A percentile compares a stretch with the other conserved stretches of the same genome.
These are phyloP conservation scores for Coelastrella sp. DNA, from an alignment of 139 green algal genomes.

Conservation along the genomic window DNA sequence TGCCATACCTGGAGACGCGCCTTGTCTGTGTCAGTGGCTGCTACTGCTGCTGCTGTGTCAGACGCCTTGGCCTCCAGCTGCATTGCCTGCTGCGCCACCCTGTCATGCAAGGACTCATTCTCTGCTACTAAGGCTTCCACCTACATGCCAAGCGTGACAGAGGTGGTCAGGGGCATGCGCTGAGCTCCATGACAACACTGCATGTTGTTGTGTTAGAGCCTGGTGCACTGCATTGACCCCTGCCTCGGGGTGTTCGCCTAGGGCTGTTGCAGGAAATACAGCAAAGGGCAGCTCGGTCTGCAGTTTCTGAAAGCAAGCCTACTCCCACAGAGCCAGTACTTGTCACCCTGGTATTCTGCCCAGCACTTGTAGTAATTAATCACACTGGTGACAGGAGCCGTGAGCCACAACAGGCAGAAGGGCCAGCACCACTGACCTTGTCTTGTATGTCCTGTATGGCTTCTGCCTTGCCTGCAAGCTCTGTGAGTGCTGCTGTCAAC, in stretches of 20 bases:
- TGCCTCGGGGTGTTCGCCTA: too few relatives aligned
- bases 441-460: slow-evolving; percentile 23
- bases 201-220: neutral
- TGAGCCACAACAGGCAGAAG: too few relatives aligned
- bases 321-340: too few relatives aligned
- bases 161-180: too few relatives aligned
- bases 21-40: slow-evolving; percentile 11
- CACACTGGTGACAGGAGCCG: too few relatives aligned
- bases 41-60: slow-evolving; percentile 21
- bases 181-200: neutral
- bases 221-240: too few relatives aligned
- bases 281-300: too few relatives aligned
- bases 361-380: too few relatives aligned
- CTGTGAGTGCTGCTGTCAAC: slow-evolving; percentile 43
- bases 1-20: slow-evolving; percentile 51
- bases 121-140: slow-evolving; percentile 62
- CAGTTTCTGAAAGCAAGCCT: too few relatives aligned
- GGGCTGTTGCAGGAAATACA: too few relatives aligned
- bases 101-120: slow-evolving; percentile 59
- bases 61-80: slow-evolving; percentile 27
- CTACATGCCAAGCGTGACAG: slow-evolving; percentile 20
- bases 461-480: slow-evolving; percentile 33
- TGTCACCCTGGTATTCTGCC: too few relatives aligned
- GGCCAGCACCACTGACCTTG: neutral
- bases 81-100: slow-evolving; percentile 1